Base-by-base conservation (phyloP, 164 flowering plant species). In the Macadamia tetraphylla region DNA sequence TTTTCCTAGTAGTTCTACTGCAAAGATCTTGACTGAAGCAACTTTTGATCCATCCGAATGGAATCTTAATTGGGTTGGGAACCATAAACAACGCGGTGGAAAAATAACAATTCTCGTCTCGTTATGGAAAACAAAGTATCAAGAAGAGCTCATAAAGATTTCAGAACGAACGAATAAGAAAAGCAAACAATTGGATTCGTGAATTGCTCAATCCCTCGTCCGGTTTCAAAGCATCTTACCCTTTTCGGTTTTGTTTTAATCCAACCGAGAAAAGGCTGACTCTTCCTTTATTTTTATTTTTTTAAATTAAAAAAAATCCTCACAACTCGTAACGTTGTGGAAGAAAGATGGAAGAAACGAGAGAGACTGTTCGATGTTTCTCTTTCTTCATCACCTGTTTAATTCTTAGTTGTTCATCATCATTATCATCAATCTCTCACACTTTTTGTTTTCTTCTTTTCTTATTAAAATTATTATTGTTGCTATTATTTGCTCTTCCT, bases 351-450 rank as follows among this genome's bases (percentile, higher is more conserved):
- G 6, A 49, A 58, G 29, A 9, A 72, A 63, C 68, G 63, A 73
- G 74, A 79, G 29, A 46, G 64, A 74, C 73, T 72, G 80, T 79
- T 79, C 72, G 68, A 65, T 18, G 63, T 64, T 51, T 46, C 23
- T 71, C 29, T 7, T 46, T 63, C 14, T 53, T 53, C n/a, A 9
- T 51, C 13, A 14, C 13, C 13, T 44, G 31, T 57, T 43, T 44
- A 35, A 10, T 2, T 68, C 61, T 29, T 9, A 23, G 23, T 23
- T 23, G 23, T 23, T 23, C 23, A 23, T 23, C 23, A 23, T 23
- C 23, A 23, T 23, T 23, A 23, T 62, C 29, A 3, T 10, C 15
- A n/a, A 18, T 18, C 30, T 57, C 18, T 23, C 30, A 1, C 18
- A 52, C 23, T 35, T 66, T 40, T 43, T 51, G 18, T 67, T 6